phyloP scores from a whole-genome alignment of 257 asterid species.

The Capsicum pubescens region DNA sequence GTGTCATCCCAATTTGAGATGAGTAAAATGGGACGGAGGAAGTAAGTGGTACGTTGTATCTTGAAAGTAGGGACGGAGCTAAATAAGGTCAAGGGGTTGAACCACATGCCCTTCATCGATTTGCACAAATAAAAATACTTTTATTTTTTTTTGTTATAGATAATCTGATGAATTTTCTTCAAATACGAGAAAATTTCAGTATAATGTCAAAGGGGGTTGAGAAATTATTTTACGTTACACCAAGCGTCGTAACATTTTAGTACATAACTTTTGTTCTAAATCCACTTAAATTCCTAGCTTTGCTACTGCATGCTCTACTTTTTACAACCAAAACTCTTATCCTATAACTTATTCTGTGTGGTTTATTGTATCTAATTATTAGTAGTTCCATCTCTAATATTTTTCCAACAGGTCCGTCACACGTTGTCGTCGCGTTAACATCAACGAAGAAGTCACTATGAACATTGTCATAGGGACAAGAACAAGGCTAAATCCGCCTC shows the following conservation, averaged over 20 bases:
- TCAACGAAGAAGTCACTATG: neutral
- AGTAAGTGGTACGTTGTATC: neutral
- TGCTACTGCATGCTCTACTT: too few relatives aligned
- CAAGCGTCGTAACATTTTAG: too few relatives aligned
- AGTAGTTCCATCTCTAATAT: neutral
- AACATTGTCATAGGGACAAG: slow-evolving; percentile 35
- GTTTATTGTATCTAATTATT: too few relatives aligned
- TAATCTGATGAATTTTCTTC: neutral
- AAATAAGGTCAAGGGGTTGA: neutral
- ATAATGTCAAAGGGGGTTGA: too few relatives aligned
- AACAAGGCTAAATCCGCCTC: slow-evolving; percentile 39
- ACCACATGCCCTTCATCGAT: neutral
- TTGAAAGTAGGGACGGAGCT: neutral
- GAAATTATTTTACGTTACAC: too few relatives aligned
- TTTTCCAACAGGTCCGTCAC: neutral
- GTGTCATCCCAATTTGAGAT: too few relatives aligned
- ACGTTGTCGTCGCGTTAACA: neutral
- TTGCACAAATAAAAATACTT: neutral
- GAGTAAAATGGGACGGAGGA: too few relatives aligned
- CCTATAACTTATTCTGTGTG: too few relatives aligned
- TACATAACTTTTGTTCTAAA: neutral
- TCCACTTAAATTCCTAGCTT: too few relatives aligned
- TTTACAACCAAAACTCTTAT: too few relatives aligned
- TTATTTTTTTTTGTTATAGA: too few relatives aligned
- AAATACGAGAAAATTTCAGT: neutral